phyloP scores from a whole-genome alignment of 495 filamentous ascomycete species.

The Penicillium verhagenii region DNA sequence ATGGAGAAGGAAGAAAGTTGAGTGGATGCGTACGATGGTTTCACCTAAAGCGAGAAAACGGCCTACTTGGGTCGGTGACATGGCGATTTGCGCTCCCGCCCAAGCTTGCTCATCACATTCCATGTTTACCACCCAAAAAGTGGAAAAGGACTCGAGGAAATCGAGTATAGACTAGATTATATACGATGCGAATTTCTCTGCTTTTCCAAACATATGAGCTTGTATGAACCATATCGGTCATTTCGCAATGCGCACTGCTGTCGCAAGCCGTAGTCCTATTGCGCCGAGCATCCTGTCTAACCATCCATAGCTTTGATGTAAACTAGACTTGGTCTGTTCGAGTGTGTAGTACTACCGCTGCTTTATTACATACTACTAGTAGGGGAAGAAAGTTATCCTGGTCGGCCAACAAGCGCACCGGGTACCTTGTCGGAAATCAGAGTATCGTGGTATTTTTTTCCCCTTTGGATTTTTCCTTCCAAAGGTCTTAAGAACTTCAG shows the following conservation, averaged over 20 bases:
- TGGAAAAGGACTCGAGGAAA: background rate
- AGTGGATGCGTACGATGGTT: slow-evolving; percentile 44
- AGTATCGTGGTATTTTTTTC: background rate
- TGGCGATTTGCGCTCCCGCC: slow-evolving; percentile 36
- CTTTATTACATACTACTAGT: background rate
- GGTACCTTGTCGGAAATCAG: slow-evolving; percentile 17
- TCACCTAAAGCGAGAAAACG: slow-evolving; percentile 46
- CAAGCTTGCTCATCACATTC: slow-evolving; percentile 24
- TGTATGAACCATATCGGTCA: background rate
- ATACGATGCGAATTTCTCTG: background rate
- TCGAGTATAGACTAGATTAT: background rate
- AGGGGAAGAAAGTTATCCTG: background rate
- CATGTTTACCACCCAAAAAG: background rate
- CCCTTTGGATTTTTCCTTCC: too few species aligned
- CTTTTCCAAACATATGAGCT: background rate
- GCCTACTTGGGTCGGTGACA: slow-evolving; percentile 40
- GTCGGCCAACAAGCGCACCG: background rate
- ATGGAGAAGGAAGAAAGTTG: slow-evolving; percentile 23
- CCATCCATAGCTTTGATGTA: slow-evolving; percentile 7
- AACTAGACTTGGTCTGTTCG: background rate
- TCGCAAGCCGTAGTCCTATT: slow-evolving; percentile 29
- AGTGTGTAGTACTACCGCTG: background rate
- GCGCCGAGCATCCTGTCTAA: slow-evolving; percentile 28
- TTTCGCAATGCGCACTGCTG: slow-evolving; percentile 31
- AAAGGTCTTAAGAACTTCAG: background rate